A percentile compares a stretch with the other conserved stretches of the same genome.
Evolutionary conservation across 2,329 filamentous ascomycete genomes (phyloP).

Genomic region (Cytospora piceae): DNA sequence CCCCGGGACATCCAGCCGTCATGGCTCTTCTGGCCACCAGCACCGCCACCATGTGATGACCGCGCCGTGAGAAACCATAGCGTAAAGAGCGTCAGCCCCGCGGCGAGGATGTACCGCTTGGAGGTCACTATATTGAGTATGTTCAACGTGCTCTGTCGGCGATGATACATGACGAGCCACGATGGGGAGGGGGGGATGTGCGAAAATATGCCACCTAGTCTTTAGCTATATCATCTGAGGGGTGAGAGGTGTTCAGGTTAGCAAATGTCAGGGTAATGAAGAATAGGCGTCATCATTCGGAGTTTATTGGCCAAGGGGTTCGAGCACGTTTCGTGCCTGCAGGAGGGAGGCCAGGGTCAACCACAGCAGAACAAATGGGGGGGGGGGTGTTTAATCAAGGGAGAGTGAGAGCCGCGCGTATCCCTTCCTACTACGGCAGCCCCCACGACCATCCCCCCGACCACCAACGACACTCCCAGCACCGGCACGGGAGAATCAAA

Average conservation of each 20-base stretch:
- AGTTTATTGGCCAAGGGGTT: not conserved
- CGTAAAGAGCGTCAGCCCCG: not conserved
- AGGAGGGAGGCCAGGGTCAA: not conserved
- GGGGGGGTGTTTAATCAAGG: not conserved
- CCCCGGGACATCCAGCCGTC: conserved; percentile 16
- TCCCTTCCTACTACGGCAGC: not conserved
- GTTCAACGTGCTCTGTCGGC: not conserved
- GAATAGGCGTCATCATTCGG: not conserved
- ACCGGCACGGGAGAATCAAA: not conserved
- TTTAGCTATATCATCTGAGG: conserved; percentile 2
- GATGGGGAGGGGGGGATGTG: not conserved
- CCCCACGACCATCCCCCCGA: not conserved
- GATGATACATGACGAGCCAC: conserved; percentile 20
- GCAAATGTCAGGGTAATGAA: not conserved
- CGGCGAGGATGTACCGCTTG: conserved; percentile 4
- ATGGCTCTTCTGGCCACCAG: not conserved
- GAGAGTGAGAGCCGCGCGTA: conserved; percentile 2
- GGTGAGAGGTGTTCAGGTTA: not conserved
- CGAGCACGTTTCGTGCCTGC: conserved; percentile 1
- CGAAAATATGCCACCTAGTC: not conserved
- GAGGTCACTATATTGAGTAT: not conserved
- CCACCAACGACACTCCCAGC: not conserved
- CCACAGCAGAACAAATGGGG: not conserved
- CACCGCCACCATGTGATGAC: not conserved
- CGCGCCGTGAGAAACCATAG: conserved; percentile 10